Percentiles rank a stretch among this genome's conserved stretches.
Conservation (phyloP, 345 rosid species). For the Rhodamnia argentea region DNA sequence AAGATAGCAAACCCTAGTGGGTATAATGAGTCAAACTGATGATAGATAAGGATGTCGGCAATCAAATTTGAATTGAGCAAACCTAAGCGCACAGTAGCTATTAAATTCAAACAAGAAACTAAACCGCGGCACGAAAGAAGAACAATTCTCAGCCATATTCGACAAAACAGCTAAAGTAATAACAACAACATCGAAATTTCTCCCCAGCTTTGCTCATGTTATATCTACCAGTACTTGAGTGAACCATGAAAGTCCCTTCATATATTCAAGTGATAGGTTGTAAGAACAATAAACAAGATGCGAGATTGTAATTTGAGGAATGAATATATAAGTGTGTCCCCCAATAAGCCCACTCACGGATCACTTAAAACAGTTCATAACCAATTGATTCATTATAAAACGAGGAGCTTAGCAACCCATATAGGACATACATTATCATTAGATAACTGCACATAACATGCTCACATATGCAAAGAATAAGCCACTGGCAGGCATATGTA, state of each 20-base stretch:
- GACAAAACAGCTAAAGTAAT: background rate
- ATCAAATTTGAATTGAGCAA: background rate
- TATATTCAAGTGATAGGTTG: background rate
- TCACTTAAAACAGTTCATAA: background rate
- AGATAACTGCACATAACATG: background rate
- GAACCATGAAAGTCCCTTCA: background rate
- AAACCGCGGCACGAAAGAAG: background rate
- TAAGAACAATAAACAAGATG: background rate
- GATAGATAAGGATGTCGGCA: background rate
- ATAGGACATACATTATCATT: background rate
- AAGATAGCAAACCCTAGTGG: too few species aligned
- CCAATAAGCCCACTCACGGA: background rate
- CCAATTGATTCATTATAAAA: background rate
- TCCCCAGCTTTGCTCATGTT: background rate
- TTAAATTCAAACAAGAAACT: background rate
- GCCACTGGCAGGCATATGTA: background rate
- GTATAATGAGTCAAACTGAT: background rate
- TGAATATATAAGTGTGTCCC: background rate
- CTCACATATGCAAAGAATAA: background rate
- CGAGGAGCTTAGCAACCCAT: background rate
- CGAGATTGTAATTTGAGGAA: background rate
- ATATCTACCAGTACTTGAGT: background rate
- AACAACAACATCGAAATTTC: background rate
- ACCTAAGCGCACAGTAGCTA: background rate
- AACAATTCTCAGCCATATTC: background rate